phyloP scores from a whole-genome alignment of 208 protist species.

The Trypanosoma rangeli region DNA sequence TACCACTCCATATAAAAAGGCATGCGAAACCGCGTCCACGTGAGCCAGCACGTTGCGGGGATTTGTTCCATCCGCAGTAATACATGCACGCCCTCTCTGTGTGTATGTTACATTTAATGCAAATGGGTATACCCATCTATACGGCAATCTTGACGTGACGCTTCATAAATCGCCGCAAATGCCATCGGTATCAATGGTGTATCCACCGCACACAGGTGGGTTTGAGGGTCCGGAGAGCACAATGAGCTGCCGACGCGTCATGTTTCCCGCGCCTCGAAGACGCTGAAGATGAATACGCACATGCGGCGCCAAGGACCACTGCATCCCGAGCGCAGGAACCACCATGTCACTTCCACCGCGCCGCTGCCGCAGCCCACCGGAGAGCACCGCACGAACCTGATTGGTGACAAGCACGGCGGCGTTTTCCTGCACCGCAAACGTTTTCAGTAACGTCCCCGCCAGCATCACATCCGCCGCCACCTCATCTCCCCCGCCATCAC shows the following conservation, averaged over 20 bases:
- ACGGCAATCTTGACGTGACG: neutral
- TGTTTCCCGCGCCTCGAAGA: neutral
- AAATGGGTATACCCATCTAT: slow-evolving; percentile 1
- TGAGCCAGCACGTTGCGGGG: too few species aligned
- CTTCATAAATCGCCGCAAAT: slow-evolving; percentile 29
- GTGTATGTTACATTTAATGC: too few species aligned
- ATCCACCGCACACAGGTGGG: slow-evolving; percentile 36
- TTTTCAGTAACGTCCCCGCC: slow-evolving; percentile 36
- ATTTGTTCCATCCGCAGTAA: too few species aligned
- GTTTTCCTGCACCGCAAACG: slow-evolving; percentile 34
- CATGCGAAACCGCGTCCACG: too few species aligned
- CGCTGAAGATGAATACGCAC: slow-evolving; percentile 48
- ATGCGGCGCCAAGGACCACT: slow-evolving; percentile 49
- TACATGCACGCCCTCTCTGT: too few species aligned
- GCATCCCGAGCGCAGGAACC: slow-evolving; percentile 53
- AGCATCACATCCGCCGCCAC: slow-evolving; percentile 19
- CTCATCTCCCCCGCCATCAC: slow-evolving; percentile 1
- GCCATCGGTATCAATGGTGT: slow-evolving; percentile 41
- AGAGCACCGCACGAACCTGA: slow-evolving; percentile 38
- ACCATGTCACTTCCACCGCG: slow-evolving; percentile 11
- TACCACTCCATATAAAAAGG: too few species aligned
- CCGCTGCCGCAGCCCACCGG: neutral
- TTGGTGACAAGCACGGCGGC: slow-evolving; percentile 62
- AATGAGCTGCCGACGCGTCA: slow-evolving; percentile 36
- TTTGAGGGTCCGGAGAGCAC: slow-evolving; percentile 40